Conservation (phyloP, 1,139 yeast genomes). For the Pneumocystis sp. region DNA sequence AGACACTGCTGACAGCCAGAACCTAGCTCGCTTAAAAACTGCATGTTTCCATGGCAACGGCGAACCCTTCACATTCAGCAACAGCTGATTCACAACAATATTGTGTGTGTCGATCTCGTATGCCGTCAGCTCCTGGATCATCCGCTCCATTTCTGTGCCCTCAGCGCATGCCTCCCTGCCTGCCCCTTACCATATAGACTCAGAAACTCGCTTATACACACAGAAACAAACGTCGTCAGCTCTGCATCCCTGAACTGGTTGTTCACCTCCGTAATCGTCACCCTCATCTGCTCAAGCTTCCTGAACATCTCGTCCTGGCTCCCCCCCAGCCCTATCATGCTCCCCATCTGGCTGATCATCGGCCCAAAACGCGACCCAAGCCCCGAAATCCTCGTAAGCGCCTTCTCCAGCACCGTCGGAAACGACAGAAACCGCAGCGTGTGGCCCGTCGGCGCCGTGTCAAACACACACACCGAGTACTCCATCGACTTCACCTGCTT, state of each 20-base stretch:
- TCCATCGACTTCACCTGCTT: conserved; percentile 82
- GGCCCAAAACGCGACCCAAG: conserved; percentile 83
- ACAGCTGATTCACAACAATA: conserved; percentile 82
- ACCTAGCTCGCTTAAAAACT: not conserved
- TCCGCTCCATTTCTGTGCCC: not conserved
- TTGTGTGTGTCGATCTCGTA: conserved; percentile 94
- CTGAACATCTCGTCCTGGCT: conserved; percentile 60
- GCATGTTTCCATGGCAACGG: conserved; percentile 31
- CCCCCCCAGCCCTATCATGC: conserved; percentile 48
- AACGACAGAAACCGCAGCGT: conserved; percentile 85
- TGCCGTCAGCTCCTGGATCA: conserved; percentile 78
- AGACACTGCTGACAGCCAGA: conserved; percentile 65
- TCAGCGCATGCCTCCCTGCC: not conserved
- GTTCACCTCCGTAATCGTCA: conserved; percentile 72
- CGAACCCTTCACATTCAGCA: conserved; percentile 40
- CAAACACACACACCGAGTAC: conserved; percentile 83
- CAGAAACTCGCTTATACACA: conserved; percentile 89
- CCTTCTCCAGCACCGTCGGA: conserved; percentile 79
- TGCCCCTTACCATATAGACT: conserved; percentile 89
- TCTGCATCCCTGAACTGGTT: conserved; percentile 93
- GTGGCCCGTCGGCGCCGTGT: conserved; percentile 98
- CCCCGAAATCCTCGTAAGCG: conserved; percentile 73
- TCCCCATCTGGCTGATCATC: conserved; percentile 40
- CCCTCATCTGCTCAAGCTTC: conserved; percentile 71
- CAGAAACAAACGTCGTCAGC: conserved; percentile 89